Base-by-base conservation (phyloP, 2,329 filamentous ascomycete species). In the Botrytis cinerea region DNA sequence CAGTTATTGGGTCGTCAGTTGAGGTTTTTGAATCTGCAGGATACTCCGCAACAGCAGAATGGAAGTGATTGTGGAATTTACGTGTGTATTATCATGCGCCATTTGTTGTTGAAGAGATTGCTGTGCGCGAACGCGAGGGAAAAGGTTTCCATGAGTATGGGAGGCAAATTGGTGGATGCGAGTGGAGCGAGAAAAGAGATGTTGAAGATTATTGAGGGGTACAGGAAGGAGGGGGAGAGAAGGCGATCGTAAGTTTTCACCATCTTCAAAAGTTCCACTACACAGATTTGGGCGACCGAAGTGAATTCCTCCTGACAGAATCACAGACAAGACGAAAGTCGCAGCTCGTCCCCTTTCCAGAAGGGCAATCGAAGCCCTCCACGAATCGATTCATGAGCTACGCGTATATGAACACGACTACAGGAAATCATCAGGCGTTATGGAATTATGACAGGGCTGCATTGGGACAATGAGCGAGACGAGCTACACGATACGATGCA, bases 71-170 rank as follows among this genome's bases (percentile, higher is more conserved):
- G 96, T 78, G 96, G 96, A 28, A 93, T 99, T 0, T 98, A 95
- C 82, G 96, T 99, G 4, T 98, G 96, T 82, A 88, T 98, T 77
- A 88, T 95, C 75, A 99, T 99, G 95, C 90, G 94, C 67, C 93
- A 98, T 83, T 84, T 99, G n/a, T 87, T 99, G 28, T 86, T 98
- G 69, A 95, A 94, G 83, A 87, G 93, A 73, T 86, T 99, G 38
- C 84, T 99, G 73, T 89, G 88, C 77, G 94, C 93, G 14, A 92
- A 94, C 80, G 91, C 92, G 4, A 89, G 89, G 75, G 90, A 95
- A 82, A 97, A 97, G 84, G 92, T 98, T 20, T 95, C 91, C 75
- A 98, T 99, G 96, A 96, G 93, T 80, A 92, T 98, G 88, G 90
- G 88, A 8, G 93, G 93, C 38, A 94, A 94, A 81, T 88, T 92